Evolutionary conservation across 306 rosid species (phyloP).

Genomic region (Cotoneaster glaucophyllus): DNA sequence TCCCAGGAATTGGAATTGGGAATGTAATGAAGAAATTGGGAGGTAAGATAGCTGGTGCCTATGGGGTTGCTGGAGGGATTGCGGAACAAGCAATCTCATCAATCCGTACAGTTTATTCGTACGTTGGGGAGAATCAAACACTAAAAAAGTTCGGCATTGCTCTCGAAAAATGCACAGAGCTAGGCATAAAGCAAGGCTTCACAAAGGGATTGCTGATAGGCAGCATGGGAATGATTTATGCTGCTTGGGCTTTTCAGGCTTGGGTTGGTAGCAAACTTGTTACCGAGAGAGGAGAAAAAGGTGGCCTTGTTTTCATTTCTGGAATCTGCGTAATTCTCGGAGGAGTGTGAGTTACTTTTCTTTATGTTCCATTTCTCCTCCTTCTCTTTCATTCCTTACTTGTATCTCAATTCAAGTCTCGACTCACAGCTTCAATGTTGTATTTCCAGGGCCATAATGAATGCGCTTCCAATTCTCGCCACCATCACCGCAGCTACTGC

Average conservation of each 20-base stretch:
- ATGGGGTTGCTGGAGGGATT: slow-evolving; percentile 63
- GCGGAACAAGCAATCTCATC: slow-evolving; percentile 85
- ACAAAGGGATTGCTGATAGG: slow-evolving; percentile 69
- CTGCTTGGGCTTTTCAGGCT: slow-evolving; percentile 67
- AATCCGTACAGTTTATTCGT: slow-evolving; percentile 58
- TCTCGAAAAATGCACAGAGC: slow-evolving; percentile 37
- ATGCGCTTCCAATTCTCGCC: slow-evolving; percentile 66
- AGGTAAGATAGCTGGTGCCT: slow-evolving; percentile 38
- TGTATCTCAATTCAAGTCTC: not conserved
- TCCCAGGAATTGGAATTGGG: slow-evolving; percentile 66
- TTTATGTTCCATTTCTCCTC: not conserved
- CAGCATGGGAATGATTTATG: slow-evolving; percentile 64
- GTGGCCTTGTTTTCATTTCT: slow-evolving; percentile 58
- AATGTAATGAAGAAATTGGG: slow-evolving; percentile 47
- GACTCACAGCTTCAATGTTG: slow-evolving; percentile 1
- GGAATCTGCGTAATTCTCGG: slow-evolving; percentile 63
- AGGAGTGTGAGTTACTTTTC: slow-evolving; percentile 55
- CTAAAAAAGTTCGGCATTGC: slow-evolving; percentile 44
- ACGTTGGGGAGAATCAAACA: slow-evolving; percentile 63
- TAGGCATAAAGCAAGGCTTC: slow-evolving; percentile 65
- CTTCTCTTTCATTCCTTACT: not conserved
- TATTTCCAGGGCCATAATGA: slow-evolving; percentile 52
- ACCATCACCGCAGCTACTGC: slow-evolving; percentile 43
- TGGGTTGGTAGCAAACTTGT: slow-evolving; percentile 72
- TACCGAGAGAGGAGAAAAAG: slow-evolving; percentile 49